Base-by-base conservation (phyloP, 176 grass and related monocot genomes). In the Zizania latifolia region DNA sequence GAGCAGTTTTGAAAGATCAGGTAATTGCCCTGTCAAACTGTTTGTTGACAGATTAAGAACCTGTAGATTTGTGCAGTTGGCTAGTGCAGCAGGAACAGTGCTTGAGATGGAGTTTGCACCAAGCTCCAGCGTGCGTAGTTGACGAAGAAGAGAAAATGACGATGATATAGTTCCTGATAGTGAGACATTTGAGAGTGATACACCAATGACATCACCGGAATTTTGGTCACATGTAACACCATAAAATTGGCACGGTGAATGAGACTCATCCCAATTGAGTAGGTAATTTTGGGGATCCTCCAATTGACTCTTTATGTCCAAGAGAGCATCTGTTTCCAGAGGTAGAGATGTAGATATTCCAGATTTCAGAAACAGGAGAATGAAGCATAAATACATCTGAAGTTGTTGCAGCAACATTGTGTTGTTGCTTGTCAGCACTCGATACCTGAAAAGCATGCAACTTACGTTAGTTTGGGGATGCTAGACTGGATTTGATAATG, bases 11-110 rank as follows among this genome's bases (percentile, higher is more conserved):
- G 91, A 94, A 81, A 99, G 76, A 84, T 99, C 86, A 39, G 91
- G 95, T 61, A 94, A 68, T 19, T 88, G 58, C 29, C 89, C 91
- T 51, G 62, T 82, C 57, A 99, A 80, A 76, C 56, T 83, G 78
- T 94, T 99, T 30, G 62, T 70, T 30, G 95, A 94, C 66, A 99
- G 68, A 84, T 99, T 99, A 53, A 99, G 89, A 71, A 89, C 75
- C 38, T 78, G 78, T 67, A 99, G 73, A 88, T 79, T 92, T 46
- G 79, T 86, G 84, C 91, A 99, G 68, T 86, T 90, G 66, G 74
- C 73, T 45, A 99, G 64, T 23, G 44, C 51, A 60, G 48, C 22
- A 82, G 95, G 95, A 75, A 99, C 37, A 76, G 0, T 76, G 74
- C 89, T 86, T 46, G 95, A 86, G 66, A 94, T 86, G 72, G 36